Conservation (phyloP, 2,329 filamentous ascomycete genomes). For the Diaporthe ilicicola region DNA sequence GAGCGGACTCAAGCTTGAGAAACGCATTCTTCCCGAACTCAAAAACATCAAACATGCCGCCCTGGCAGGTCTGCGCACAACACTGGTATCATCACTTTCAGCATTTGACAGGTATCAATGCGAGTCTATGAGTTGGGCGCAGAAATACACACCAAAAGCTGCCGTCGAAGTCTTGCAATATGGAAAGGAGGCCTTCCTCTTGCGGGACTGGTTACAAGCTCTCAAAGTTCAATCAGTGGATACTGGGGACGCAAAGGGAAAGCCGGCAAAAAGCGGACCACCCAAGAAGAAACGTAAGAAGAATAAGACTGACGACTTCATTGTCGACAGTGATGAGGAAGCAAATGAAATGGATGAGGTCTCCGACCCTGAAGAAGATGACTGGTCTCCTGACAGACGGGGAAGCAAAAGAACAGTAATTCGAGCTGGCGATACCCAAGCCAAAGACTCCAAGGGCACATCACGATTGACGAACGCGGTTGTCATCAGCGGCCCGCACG, state of each 20-base stretch:
- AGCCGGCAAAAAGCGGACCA: constrained; percentile 39
- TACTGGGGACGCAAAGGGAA: constrained; percentile 56
- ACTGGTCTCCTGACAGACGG: constrained; percentile 45
- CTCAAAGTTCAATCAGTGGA: constrained; percentile 82
- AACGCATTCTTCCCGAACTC: constrained; percentile 57
- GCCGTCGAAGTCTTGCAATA: constrained; percentile 79
- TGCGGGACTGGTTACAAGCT: constrained; percentile 83
- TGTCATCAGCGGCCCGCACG: constrained; percentile 88
- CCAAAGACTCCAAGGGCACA: constrained; percentile 51
- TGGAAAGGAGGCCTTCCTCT: constrained; percentile 72
- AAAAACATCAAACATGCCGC: constrained; percentile 61
- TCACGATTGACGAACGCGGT: constrained; percentile 75
- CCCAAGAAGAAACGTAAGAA: constrained; percentile 72
- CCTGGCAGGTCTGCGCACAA: constrained; percentile 65
- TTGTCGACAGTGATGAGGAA: constrained; percentile 83
- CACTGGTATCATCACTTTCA: constrained; percentile 70
- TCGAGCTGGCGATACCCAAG: constrained; percentile 48
- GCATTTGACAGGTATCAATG: constrained; percentile 83
- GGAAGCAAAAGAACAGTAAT: constrained; percentile 63
- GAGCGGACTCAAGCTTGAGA: constrained; percentile 63
- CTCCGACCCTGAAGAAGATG: constrained; percentile 64
- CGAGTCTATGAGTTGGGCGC: constrained; percentile 77
- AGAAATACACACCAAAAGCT: constrained; percentile 82
- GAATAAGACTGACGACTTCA: constrained; percentile 81
- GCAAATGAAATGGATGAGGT: constrained; percentile 74